Percentiles rank a stretch among this genome's conserved stretches.
phyloP scores from a whole-genome alignment of 345 rosid species.

The Eucalyptus erythrocorys region DNA sequence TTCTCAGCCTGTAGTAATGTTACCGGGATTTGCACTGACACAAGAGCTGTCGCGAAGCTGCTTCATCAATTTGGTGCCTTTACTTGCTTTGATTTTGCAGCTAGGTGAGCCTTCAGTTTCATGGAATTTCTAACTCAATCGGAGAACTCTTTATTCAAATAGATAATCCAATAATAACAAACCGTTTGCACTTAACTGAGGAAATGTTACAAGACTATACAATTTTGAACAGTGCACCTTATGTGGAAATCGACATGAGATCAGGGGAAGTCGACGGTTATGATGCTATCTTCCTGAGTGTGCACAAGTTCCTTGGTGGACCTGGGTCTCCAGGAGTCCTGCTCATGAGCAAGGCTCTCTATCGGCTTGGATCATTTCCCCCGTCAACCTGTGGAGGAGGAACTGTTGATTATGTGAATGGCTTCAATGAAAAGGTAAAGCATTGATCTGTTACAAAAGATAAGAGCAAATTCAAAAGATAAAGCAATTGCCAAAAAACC shows the following conservation, averaged over 20 bases:
- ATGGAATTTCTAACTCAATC: neutral
- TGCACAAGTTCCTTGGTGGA: slow-evolving; percentile 55
- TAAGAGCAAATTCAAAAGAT: neutral
- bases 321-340: slow-evolving; percentile 55
- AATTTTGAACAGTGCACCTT: slow-evolving; percentile 24
- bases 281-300: slow-evolving; percentile 42
- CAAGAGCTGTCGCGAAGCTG: slow-evolving; percentile 28
- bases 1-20: slow-evolving; percentile 68
- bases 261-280: slow-evolving; percentile 39
- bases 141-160: neutral
- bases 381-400: slow-evolving; percentile 68
- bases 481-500: neutral
- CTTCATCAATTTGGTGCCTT: slow-evolving; percentile 38
- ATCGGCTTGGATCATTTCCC: slow-evolving; percentile 25
- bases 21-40: slow-evolving; percentile 31
- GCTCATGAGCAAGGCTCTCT: slow-evolving; percentile 34
- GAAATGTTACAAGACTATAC: neutral
- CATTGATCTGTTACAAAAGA: neutral
- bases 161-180: neutral
- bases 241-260: slow-evolving; percentile 43
- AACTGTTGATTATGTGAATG: slow-evolving; percentile 45
- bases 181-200: neutral
- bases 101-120: slow-evolving; percentile 15
- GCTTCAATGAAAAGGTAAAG: slow-evolving; percentile 34
- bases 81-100: slow-evolving; percentile 55